These are phyloP conservation scores for Erythrobasidium hasegawianum DNA, from an alignment of 1,284 basidiomycete species.

Conservation along the genomic window DNA sequence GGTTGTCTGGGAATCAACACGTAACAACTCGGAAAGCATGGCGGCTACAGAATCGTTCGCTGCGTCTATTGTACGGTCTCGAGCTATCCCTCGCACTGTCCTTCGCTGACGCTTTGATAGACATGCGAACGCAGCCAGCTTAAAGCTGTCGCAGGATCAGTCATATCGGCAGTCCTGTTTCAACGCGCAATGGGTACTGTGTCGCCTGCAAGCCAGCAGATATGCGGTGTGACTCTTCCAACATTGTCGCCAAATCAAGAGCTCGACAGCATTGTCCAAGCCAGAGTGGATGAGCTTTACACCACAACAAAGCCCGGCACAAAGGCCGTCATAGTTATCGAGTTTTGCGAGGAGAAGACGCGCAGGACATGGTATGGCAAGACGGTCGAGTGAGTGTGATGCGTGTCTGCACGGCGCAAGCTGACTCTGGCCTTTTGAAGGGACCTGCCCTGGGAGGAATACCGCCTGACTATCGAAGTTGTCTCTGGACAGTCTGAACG, in stretches of 20 bases:
- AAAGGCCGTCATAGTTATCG: not conserved
- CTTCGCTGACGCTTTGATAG: too few species aligned
- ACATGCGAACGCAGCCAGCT: slow-evolving; percentile 31
- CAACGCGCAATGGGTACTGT: slow-evolving; percentile 33
- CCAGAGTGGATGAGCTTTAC: slow-evolving; percentile 20
- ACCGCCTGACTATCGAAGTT: slow-evolving; percentile 20
- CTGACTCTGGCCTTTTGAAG: not conserved
- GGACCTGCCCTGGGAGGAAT: slow-evolving; percentile 33
- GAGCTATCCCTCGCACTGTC: too few species aligned
- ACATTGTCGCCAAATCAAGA: slow-evolving; percentile 12
- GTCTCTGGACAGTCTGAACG: slow-evolving; percentile 29
- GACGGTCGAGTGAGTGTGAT: slow-evolving; percentile 22
- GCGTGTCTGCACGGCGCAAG: not conserved
- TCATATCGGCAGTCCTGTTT: slow-evolving; percentile 29
- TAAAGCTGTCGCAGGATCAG: slow-evolving; percentile 16
- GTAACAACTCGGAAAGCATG: too few species aligned
- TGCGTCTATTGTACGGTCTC: not conserved
- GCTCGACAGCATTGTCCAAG: slow-evolving; percentile 15
- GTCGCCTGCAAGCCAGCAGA: slow-evolving; percentile 17
- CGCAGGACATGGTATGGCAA: slow-evolving; percentile 32
- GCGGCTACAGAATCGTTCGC: too few species aligned
- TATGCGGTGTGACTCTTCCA: slow-evolving; percentile 25
- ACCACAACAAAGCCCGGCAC: not conserved
- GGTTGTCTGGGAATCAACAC: too few species aligned
- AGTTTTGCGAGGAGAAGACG: slow-evolving; percentile 28